Evolutionary conservation across 1,284 basidiomycete genomes (phyloP).

Genomic region (Acaromyces ingoldii): DNA sequence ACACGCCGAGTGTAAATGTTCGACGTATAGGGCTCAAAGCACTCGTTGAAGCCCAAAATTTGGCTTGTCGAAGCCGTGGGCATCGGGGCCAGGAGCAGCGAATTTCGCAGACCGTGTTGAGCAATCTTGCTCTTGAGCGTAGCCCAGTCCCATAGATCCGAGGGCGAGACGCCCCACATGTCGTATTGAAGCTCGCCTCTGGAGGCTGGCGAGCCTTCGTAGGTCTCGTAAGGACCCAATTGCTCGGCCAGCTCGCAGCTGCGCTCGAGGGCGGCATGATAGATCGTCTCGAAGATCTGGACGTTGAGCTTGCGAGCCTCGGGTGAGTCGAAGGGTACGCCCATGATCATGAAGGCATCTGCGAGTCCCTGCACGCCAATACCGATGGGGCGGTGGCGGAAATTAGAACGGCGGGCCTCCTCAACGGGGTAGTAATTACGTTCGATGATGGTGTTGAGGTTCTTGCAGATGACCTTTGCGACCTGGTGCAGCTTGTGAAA

Average conservation of each 20-base stretch:
- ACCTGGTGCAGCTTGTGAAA: conserved; percentile 94
- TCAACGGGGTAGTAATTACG: conserved; percentile 86
- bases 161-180: conserved; percentile 88
- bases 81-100: conserved; percentile 93
- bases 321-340: conserved; percentile 88
- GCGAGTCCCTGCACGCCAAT: conserved; percentile 97
- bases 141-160: conserved; percentile 92
- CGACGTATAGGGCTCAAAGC: conserved; percentile 92
- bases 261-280: conserved; percentile 88
- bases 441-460: conserved; percentile 92
- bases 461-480: conserved; percentile 63
- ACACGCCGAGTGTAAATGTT: conserved; percentile 99
- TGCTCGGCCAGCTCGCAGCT: conserved; percentile 79
- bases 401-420: conserved; percentile 87
- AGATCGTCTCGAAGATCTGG: conserved; percentile 99
- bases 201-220: conserved; percentile 81
- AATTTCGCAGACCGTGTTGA: conserved; percentile 83
- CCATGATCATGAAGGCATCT: conserved; percentile 95
- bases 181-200: conserved; percentile 90
- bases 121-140: conserved; percentile 81
- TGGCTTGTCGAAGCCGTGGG: conserved; percentile 98
- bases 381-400: conserved; percentile 96
- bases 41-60: conserved; percentile 97
- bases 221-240: conserved; percentile 85
- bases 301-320: conserved; percentile 84